phyloP scores from a whole-genome alignment of 2,329 filamentous ascomycete species.

The Diaporthe eres region DNA sequence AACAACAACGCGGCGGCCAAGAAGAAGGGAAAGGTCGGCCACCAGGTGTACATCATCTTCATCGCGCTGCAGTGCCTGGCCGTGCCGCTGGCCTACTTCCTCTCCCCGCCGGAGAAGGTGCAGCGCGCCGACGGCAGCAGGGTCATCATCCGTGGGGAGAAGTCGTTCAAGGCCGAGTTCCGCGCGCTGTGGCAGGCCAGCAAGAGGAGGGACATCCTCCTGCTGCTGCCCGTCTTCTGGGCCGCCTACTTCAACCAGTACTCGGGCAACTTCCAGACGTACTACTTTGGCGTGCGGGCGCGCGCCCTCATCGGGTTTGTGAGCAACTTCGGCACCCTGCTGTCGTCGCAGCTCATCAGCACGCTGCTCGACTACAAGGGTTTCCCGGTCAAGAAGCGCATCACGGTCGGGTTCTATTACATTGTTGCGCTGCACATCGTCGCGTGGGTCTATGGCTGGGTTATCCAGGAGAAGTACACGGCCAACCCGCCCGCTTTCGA shows the following conservation, averaged over 20 bases:
- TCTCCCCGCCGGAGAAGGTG: constrained; percentile 61
- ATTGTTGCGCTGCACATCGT: constrained; percentile 13
- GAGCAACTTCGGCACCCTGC: constrained; percentile 8
- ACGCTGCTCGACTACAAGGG: constrained; percentile 17
- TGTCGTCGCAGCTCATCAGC: constrained; percentile 22
- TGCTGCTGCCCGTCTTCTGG: constrained; percentile 50
- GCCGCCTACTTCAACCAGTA: constrained; percentile 29
- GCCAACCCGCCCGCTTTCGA: constrained; percentile 35
- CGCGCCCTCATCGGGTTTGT: constrained; percentile 56
- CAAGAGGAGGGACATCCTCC: constrained; percentile 52
- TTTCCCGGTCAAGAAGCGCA: constrained; percentile 54
- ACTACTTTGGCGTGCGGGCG: constrained; percentile 58
- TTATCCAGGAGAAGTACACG: constrained; percentile 27
- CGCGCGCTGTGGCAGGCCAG: constrained; percentile 53
- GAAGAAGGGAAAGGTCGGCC: constrained; percentile 53
- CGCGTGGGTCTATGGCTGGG: constrained; percentile 30
- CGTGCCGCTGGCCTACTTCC: constrained; percentile 56
- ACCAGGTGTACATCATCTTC: constrained; percentile 60
- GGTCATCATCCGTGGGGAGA: constrained; percentile 49
- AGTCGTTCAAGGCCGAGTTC: constrained; percentile 51
- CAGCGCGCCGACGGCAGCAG: constrained; percentile 57
- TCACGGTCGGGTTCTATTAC: constrained; percentile 58
- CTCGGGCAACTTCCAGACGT: constrained; percentile 51
- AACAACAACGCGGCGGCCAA: constrained; percentile 53
- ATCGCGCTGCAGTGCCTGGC: constrained; percentile 63